Evolutionary conservation across 2,329 filamentous ascomycete species (phyloP).

Genomic region (Colletotrichum kahawae): DNA sequence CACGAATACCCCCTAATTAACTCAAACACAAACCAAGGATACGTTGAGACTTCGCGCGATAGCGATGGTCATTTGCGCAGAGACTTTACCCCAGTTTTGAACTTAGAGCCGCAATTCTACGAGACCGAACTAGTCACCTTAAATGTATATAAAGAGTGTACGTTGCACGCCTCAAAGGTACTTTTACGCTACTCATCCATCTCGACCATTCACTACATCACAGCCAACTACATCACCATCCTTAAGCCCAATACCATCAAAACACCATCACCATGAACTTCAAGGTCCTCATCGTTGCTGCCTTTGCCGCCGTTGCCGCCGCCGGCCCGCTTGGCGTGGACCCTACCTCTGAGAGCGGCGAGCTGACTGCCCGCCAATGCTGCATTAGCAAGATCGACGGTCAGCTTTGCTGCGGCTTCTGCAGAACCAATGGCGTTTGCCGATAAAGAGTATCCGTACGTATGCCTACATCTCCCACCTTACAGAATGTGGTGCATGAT

Average conservation of each 20-base stretch:
- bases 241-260: neutral
- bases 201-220: neutral
- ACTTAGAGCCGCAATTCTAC: neutral
- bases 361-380: neutral
- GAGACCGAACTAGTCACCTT: neutral
- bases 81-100: neutral
- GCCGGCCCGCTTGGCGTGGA: neutral
- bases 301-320: neutral
- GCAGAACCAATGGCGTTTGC: neutral
- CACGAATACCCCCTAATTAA: neutral
- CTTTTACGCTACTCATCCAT: neutral
- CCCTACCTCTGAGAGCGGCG: neutral
- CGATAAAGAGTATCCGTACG: neutral
- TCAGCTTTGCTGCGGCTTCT: neutral
- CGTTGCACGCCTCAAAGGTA: accelerated
- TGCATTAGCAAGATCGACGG: neutral
- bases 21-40: neutral
- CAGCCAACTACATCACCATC: neutral
- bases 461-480: accelerated
- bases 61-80: neutral
- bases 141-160: neutral
- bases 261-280: neutral
- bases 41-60: neutral
- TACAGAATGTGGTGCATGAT: neutral
- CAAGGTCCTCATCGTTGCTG: neutral